Conservation (phyloP, 768 basidiomycete species). For the Amanita jacksonii region DNA sequence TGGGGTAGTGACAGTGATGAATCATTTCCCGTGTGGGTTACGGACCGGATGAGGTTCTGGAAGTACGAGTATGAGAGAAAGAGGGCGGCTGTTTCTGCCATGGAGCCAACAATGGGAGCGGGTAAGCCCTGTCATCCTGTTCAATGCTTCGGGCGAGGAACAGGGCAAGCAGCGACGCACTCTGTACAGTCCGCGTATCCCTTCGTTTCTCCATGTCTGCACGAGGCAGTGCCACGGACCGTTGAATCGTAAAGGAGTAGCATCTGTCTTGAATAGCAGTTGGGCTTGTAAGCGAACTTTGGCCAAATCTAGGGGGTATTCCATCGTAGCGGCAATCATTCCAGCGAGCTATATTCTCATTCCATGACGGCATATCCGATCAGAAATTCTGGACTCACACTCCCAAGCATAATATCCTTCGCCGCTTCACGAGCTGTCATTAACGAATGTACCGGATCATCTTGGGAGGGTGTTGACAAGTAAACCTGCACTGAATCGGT, state of each 20-base stretch:
- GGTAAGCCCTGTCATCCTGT: slow-evolving; percentile 61
- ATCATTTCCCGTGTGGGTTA: slow-evolving; percentile 16
- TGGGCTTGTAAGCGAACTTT: slow-evolving; percentile 94
- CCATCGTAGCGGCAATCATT: slow-evolving; percentile 73
- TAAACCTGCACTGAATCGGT: slow-evolving; percentile 1
- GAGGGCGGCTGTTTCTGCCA: slow-evolving; percentile 83
- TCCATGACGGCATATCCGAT: not conserved
- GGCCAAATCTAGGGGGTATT: slow-evolving; percentile 92
- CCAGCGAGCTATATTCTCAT: slow-evolving; percentile 55
- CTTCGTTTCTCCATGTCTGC: slow-evolving; percentile 76
- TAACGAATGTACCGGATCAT: not conserved
- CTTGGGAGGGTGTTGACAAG: not conserved
- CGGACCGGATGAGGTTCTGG: slow-evolving; percentile 47
- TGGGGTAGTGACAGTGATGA: slow-evolving; percentile 51
- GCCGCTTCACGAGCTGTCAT: slow-evolving; percentile 4
- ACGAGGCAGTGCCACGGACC: slow-evolving; percentile 84
- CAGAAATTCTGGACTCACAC: not conserved
- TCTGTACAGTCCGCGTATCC: slow-evolving; percentile 76
- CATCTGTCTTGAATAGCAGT: slow-evolving; percentile 55
- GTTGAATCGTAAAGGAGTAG: slow-evolving; percentile 44
- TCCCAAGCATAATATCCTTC: slow-evolving; percentile 4
- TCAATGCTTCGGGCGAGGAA: not conserved
- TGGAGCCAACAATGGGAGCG: slow-evolving; percentile 84
- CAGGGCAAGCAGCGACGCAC: slow-evolving; percentile 29
- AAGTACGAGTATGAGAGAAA: slow-evolving; percentile 81